Conservation (phyloP, 768 basidiomycete genomes). For the Mycena crocata region DNA sequence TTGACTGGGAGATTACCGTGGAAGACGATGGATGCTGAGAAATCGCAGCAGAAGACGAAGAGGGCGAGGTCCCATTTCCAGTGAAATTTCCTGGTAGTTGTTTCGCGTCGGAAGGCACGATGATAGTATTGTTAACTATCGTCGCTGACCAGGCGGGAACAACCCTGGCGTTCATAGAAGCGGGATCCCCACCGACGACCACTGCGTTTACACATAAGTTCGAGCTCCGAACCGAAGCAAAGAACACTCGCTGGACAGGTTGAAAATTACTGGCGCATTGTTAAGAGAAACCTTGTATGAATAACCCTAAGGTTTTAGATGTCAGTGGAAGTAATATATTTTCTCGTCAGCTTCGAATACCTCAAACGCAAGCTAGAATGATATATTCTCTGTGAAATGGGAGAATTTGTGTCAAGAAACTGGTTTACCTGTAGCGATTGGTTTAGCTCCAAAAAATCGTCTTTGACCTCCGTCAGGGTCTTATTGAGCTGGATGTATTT, state of each 20-base stretch:
- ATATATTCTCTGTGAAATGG: too few species aligned
- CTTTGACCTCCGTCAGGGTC: neutral
- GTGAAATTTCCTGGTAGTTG: neutral
- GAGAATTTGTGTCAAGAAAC: too few species aligned
- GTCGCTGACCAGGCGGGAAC: neutral
- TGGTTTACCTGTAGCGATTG: neutral
- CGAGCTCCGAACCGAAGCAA: neutral
- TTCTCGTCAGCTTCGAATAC: too few species aligned
- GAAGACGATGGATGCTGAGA: neutral
- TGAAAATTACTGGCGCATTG: neutral
- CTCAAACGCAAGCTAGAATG: too few species aligned
- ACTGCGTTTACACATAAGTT: neutral
- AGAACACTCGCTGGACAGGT: slow-evolving; percentile 6
- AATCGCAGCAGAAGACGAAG: neutral
- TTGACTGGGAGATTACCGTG: neutral
- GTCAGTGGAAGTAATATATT: neutral
- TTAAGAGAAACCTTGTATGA: neutral
- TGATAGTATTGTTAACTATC: slow-evolving; percentile 1
- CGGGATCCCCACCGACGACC: neutral
- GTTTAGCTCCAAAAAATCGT: neutral
- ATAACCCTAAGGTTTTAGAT: neutral
- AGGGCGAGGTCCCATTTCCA: neutral
- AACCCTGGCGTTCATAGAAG: neutral
- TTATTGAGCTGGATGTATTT: neutral
- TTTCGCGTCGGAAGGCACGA: neutral